Evolutionary conservation across 371 early-diverging fungal genomes (phyloP).

Genomic region (Gilbertella persicaria): DNA sequence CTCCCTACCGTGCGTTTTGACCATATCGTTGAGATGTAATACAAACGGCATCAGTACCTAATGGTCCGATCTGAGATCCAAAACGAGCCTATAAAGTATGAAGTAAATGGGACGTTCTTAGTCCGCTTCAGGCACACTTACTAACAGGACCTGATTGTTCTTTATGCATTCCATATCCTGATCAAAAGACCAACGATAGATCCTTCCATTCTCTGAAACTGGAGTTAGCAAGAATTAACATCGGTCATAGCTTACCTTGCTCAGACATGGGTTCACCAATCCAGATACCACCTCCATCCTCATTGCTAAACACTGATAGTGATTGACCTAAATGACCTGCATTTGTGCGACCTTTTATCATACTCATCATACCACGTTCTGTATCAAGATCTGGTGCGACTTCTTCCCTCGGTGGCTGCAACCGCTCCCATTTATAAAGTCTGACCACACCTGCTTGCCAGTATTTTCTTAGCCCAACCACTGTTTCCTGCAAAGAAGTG

Average conservation of each 20-base stretch:
- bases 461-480: slow-evolving; percentile 15
- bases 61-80: slow-evolving; percentile 36
- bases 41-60: slow-evolving; percentile 25
- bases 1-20: slow-evolving; percentile 30
- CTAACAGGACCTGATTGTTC: slow-evolving; percentile 14
- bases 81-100: slow-evolving; percentile 31
- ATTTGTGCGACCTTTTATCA: slow-evolving; percentile 31
- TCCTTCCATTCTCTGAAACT: slow-evolving; percentile 39
- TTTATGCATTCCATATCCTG: slow-evolving; percentile 21
- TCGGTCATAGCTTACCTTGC: slow-evolving; percentile 25
- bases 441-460: slow-evolving; percentile 53
- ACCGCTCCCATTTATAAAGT: slow-evolving; percentile 25
- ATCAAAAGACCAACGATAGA: slow-evolving; percentile 30
- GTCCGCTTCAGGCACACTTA: slow-evolving; percentile 7
- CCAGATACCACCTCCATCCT: slow-evolving; percentile 29
- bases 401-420: not conserved
- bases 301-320: slow-evolving; percentile 24
- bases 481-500: no score
- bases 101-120: not conserved
- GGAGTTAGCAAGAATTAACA: not conserved
- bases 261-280: slow-evolving; percentile 51
- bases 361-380: slow-evolving; percentile 19
- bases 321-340: slow-evolving; percentile 50
- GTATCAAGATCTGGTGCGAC: slow-evolving; percentile 6
- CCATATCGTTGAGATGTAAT: slow-evolving; percentile 42